phyloP scores from a whole-genome alignment of 352 stramenopile species.

The Globisporangium nagaii region DNA sequence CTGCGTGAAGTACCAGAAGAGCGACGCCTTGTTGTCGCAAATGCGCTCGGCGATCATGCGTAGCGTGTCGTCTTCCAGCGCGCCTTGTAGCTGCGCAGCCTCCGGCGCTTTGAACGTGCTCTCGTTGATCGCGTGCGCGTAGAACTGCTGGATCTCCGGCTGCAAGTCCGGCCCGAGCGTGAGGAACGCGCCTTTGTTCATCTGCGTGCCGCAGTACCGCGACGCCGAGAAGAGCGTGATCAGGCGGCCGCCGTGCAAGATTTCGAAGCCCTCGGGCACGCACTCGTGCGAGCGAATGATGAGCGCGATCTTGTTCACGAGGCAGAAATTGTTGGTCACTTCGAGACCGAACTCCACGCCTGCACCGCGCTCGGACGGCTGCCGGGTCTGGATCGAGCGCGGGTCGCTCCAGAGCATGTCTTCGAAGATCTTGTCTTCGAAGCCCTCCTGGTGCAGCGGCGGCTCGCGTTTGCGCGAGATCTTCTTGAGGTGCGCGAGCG shows the following conservation, averaged over 20 bases:
- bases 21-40: constrained; percentile 86
- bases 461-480: constrained; percentile 91
- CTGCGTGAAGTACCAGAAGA: constrained; percentile 94
- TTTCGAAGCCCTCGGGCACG: constrained; percentile 89
- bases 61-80: constrained; percentile 86
- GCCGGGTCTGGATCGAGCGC: constrained; percentile 61
- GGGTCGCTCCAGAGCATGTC: constrained; percentile 93
- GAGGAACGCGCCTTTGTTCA: constrained; percentile 92
- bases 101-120: constrained; percentile 69
- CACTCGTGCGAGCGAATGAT: constrained; percentile 94
- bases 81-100: constrained; percentile 66
- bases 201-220: constrained; percentile 89
- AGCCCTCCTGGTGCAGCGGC: constrained; percentile 80
- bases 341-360: constrained; percentile 91
- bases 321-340: constrained; percentile 92
- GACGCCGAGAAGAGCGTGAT: constrained; percentile 92
- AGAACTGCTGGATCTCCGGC: constrained; percentile 93
- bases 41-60: constrained; percentile 93
- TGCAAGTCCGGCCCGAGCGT: constrained; percentile 88
- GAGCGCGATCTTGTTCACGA: constrained; percentile 90
- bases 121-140: constrained; percentile 83
- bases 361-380: constrained; percentile 83
- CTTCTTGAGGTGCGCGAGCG: constrained; percentile 83
- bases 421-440: constrained; percentile 93
- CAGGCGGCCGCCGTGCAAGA: constrained; percentile 80